Evolutionary conservation across 2,329 filamentous ascomycete genomes (phyloP), one percentile per base, ranked within the genome.

Genomic region (Aspergillus cejpii): DNA sequence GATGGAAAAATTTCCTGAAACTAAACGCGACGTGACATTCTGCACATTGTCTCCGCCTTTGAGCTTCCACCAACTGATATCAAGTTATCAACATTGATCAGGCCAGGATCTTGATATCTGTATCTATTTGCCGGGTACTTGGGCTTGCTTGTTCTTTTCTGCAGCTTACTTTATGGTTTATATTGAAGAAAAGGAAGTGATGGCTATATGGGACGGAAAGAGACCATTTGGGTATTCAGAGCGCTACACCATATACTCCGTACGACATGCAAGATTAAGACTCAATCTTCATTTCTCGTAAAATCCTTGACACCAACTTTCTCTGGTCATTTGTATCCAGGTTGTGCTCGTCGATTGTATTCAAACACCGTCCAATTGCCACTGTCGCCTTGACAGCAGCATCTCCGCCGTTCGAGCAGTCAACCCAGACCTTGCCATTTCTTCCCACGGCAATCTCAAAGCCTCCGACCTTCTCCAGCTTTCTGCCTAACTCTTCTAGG

Each of bases 381-480:
- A 95, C 72, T 6, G 89, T 83, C 24, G 81, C 82, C 68, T 78
- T 84, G 28, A 84, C 71, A 11, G 63, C 61, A 44, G 49, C 54
- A 23, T 68, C 64, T 50, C 75, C 84, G 21, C 84, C 85, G 45
- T 68, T 66, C 4, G 68, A 67, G 54, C 85, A 89, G 60, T 91
- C 83, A 11, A 97, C 85, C 89, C 92, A 97, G 17, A 97, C 79
- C 64, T 81, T 84, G 31, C 92, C 92, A 66, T 98, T 98, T 60
- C 88, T 80, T 14, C 92, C 92, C 6, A 95, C 86, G 0, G 91
- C 91, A 48, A 94, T 86, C 73, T 98, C 92, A 64, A 97, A 98
- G 15, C 85, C 82, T 15, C 70, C 71, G 1, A 63, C 54, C 33
- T 60, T 60, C 47, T 70, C 67, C 11, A 95, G 68, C 43, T 87